Evolutionary conservation across 345 rosid genomes (phyloP), one percentile per base, ranked within the genome.

Genomic region (Eucalyptus brandiana): DNA sequence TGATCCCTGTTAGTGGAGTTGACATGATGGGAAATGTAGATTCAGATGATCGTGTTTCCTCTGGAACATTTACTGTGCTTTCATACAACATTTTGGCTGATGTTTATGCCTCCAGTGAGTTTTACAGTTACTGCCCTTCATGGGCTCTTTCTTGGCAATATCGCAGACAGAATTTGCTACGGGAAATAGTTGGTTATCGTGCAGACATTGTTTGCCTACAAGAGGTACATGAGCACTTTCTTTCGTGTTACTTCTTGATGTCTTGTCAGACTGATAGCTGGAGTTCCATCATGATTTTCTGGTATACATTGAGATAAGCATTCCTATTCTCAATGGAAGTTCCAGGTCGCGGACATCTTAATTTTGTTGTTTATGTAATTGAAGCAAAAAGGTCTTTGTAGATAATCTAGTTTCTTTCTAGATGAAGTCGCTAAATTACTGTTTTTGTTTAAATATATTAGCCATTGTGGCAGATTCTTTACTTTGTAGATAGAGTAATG

Each of bases 71-170:
- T 90, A 94, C 99, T 89, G 97, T 98, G 58, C 96, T 97, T 80
- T 98, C 99, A 37, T 98, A 98, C 94, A 98, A 98, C 95, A 97
- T 96, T 88, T 94, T 98, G 92, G 93, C 99, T 87, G 99, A 98
- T 89, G 89, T 92, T 11, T 95, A 90, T 89, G 97, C 99, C 80
- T 94, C 96, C 87, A 97, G 94, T 62, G 99, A 97, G 88, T 47
- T 94, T 76, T 97, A 97, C 93, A 94, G 97, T 88, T 98, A 96
- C 91, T 98, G 99, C 89, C 99, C 99, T 87, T 92, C 99, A 34
- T 98, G 99, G 99, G 98, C 99, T 89, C 98, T 98, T 89, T 93
- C 99, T 18, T 98, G 99, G 99, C 94, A 97, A 50, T 98, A 98
- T 89, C 98, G 99, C 87, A 93, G 97, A 86, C 99, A 98, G 91